Percentiles rank a stretch among this genome's conserved stretches.
These are phyloP conservation scores for Trametes coccinea DNA, from an alignment of 768 basidiomycete genomes.

Conservation along the genomic window DNA sequence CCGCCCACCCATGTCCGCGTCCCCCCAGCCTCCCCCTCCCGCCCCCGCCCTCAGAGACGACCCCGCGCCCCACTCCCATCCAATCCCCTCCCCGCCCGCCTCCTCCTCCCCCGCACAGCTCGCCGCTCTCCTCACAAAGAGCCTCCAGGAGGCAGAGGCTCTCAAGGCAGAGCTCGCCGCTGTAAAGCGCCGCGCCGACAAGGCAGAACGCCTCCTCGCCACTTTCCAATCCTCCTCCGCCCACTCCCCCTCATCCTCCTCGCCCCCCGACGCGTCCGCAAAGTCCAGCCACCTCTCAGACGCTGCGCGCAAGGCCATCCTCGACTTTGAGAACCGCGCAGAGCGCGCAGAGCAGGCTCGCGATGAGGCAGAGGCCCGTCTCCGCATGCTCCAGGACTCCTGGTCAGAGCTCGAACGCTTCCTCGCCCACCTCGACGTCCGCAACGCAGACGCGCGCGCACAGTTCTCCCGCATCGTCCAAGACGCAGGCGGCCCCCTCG, in stretches of 20 bases:
- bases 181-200: constrained; percentile 48
- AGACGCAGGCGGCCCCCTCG: constrained; percentile 47
- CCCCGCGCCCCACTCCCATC: constrained; percentile 16
- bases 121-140: constrained; percentile 54
- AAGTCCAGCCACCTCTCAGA: constrained; percentile 29
- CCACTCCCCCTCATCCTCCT: constrained; percentile 23
- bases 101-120: constrained; percentile 50
- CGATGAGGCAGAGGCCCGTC: constrained; percentile 55
- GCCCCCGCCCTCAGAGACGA: constrained; percentile 15
- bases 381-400: constrained; percentile 41
- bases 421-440: constrained; percentile 45
- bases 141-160: constrained; percentile 52
- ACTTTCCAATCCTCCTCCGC: constrained; percentile 29
- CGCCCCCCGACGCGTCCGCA: constrained; percentile 27
- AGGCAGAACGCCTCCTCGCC: constrained; percentile 48
- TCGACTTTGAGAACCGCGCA: constrained; percentile 48
- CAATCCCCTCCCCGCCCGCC: constrained; percentile 15
- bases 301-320: constrained; percentile 39
- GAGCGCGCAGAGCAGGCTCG: constrained; percentile 51
- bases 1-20: constrained; percentile 24
- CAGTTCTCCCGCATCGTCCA: constrained; percentile 47
- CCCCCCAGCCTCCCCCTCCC: constrained; percentile 26
- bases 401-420: constrained; percentile 55
- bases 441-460: constrained; percentile 50
- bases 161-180: constrained; percentile 51